Evolutionary conservation across 176 grass and related monocot species (phyloP), one percentile per base, ranked within the genome.

Genomic region (Avena insularis): DNA sequence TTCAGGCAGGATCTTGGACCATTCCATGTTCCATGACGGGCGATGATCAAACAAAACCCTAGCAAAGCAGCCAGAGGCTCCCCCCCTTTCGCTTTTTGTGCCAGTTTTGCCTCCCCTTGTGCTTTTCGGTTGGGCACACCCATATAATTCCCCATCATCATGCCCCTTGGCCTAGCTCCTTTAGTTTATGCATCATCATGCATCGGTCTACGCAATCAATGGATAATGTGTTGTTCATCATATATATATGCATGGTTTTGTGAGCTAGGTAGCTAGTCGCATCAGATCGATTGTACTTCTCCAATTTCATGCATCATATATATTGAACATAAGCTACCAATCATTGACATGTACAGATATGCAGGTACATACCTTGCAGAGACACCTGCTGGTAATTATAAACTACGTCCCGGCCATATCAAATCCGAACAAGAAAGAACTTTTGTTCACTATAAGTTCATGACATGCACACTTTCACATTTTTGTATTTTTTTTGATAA

Each of bases 1-100:
- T 75, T 75, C 72, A 75, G 47, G 72, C 45, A 75, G 72, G 72
- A 75, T 75, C 72, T 75, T 75, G 72, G 72, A 75, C 72, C 72
- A 75, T 75, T 75, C 72, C 72, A 75, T 67, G 64, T 67, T 67
- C 64, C 64, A 67, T 67, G 64, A 67, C 64, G 29, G 61, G 27
- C 64, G 64, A 67, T 67, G 64, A 67, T 67, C 64, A 67, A 67
- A 35, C 72, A 75, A 75, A 75, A 75, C 72, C 72, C 72, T 75
- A 75, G 72, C 72, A 46, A 72, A 9, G 36, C 69, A 72, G 20
- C 66, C 69, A 75, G 13, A 75, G 72, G 64, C 64, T 67, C 64
- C 23, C 12, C 46, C 12, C 47, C 72, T 75, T 75, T 75, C 21
- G 21, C 72, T 75, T 75, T 75, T 75, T 75, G 72, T 75, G 72